Evolutionary conservation across 1,284 basidiomycete genomes (phyloP), one percentile per base, ranked within the genome.

Genomic region (Anthracocystis walkeri): DNA sequence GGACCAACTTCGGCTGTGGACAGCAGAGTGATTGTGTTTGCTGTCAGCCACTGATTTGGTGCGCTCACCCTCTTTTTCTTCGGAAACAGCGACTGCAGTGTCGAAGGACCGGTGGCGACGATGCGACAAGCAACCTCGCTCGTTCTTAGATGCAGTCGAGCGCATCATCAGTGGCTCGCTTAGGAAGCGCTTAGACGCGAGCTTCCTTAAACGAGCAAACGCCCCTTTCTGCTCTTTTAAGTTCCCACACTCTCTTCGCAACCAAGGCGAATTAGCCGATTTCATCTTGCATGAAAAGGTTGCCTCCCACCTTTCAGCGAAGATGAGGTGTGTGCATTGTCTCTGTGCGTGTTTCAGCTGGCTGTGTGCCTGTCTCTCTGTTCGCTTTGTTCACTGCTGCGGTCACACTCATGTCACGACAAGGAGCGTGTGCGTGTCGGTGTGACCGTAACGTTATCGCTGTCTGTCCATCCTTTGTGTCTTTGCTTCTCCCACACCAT

Each of bases 141-240:
- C 18, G 25, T n/a, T n/a, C 46, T 48, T 7, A n/a, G 27, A 31
- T 48, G 46, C 46, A 31, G 46, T 27, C 14, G 6, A 31, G 18
- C 46, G 12, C 27, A 29, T 29, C 23, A 12, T 14, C 27, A 38
- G 14, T 33, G 2, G 18, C 48, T 49, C 48, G 48, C 48, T 49
- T 49, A 31, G 46, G n/a, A 31, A 25, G 25, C 35, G 35, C 27
- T 31, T 27, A 21, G 29, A 49, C 48, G 48, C 48, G 48, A 49
- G 29, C 33, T 31, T 1, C 29, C n/a, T 31, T 29, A n/a, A n/a
- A 27, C 48, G 48, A 31, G 29, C 48, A 31, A 20, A 20, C 48
- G 27, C 48, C 48, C 27, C 27, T 33, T 5, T 48, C 4, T 18
- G 7, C n/a, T 42, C 41, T 42, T 42, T 38, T 29, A 4, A 29